phyloP scores from a whole-genome alignment of 1,284 basidiomycete genomes.

The Mrakiaceae sp. region DNA sequence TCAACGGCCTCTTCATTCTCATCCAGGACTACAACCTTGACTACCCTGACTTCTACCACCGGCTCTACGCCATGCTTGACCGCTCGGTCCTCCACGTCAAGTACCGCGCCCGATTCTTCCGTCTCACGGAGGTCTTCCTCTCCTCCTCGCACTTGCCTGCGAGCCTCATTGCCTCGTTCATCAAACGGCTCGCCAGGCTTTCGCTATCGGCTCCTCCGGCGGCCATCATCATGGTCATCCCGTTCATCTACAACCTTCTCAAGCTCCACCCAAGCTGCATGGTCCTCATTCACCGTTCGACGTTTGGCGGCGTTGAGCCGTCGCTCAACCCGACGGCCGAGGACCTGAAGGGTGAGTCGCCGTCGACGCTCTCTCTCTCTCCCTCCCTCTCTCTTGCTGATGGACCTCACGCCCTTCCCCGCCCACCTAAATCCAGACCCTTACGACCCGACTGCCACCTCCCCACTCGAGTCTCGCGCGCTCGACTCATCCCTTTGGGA shows the following conservation, averaged over 20 bases:
- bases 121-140: slow-evolving; percentile 79
- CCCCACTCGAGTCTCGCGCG: slow-evolving; percentile 68
- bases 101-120: slow-evolving; percentile 89
- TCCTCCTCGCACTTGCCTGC: slow-evolving; percentile 85
- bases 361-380: background rate
- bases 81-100: slow-evolving; percentile 79
- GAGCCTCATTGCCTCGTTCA: slow-evolving; percentile 80
- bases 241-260: slow-evolving; percentile 89
- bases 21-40: slow-evolving; percentile 69
- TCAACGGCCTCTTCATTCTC: slow-evolving; percentile 83
- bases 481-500: slow-evolving; percentile 88
- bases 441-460: slow-evolving; percentile 54
- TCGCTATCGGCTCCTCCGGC: slow-evolving; percentile 78
- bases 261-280: slow-evolving; percentile 86
- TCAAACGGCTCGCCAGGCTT: slow-evolving; percentile 79
- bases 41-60: slow-evolving; percentile 89
- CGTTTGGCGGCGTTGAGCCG: slow-evolving; percentile 8
- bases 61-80: slow-evolving; percentile 83
- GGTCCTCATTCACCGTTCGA: slow-evolving; percentile 70
- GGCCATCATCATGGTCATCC: slow-evolving; percentile 79
- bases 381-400: background rate
- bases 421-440: slow-evolving; percentile 44
- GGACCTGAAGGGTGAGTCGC: slow-evolving; percentile 3
- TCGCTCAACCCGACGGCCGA: background rate
- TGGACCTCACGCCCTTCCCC: background rate